Evolutionary conservation across 148 eudicot species (phyloP).

Genomic region (Silene uniflora): DNA sequence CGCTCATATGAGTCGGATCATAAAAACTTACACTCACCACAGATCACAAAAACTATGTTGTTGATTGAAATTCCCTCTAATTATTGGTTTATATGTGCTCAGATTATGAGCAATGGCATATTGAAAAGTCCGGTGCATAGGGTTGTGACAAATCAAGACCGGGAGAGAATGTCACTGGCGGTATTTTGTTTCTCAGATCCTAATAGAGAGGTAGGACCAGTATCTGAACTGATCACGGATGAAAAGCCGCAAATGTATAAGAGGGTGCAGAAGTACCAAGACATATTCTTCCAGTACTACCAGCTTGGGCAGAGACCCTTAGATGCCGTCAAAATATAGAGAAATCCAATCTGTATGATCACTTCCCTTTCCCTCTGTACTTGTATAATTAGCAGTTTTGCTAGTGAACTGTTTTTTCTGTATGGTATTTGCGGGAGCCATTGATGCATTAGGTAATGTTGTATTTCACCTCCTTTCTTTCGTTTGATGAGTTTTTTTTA

Average conservation of each 20-base stretch:
- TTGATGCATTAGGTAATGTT: no score
- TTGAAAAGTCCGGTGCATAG: slow-evolving; percentile 51
- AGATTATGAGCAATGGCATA: slow-evolving; percentile 53
- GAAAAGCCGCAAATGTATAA: slow-evolving; percentile 39
- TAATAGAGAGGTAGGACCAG: slow-evolving; percentile 40
- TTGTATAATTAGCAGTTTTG: not conserved
- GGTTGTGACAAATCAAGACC: slow-evolving; percentile 39
- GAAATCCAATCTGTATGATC: slow-evolving; percentile 4
- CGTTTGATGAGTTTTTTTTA: not conserved
- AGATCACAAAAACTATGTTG: not conserved
- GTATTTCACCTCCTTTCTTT: not conserved
- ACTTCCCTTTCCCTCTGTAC: not conserved
- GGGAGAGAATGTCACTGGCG: slow-evolving; percentile 41
- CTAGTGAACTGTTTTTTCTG: not conserved
- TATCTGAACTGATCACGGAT: slow-evolving; percentile 32
- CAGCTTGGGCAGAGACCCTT: slow-evolving; percentile 33
- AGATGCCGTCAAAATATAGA: slow-evolving; percentile 28
- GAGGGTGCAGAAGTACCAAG: slow-evolving; percentile 30
- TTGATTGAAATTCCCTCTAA: not conserved
- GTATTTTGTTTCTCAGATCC: slow-evolving; percentile 32
- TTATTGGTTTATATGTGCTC: not conserved
- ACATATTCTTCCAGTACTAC: slow-evolving; percentile 28
- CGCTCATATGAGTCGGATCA: not conserved
- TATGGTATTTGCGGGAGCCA: not conserved
- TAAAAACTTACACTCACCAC: not conserved